Percentiles rank a stretch among this genome's conserved stretches.
Evolutionary conservation across 352 stramenopile species (phyloP).

Genomic region (Nothophytophthora sp.): DNA sequence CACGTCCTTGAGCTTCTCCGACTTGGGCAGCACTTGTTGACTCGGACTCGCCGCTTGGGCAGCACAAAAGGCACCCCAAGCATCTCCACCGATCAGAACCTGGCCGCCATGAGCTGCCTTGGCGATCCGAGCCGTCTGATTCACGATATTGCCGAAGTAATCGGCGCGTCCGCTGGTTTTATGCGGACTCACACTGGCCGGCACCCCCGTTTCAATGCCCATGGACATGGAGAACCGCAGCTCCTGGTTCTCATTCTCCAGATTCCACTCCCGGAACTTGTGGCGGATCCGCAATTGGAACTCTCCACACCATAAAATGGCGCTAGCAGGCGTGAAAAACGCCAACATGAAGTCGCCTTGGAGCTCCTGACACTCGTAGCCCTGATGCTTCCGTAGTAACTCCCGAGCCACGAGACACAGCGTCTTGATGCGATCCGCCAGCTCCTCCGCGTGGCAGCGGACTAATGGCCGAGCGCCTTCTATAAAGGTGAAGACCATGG

Average conservation of each 20-base stretch:
- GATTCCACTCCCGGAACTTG: constrained; percentile 80
- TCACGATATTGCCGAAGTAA: constrained; percentile 91
- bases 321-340: constrained; percentile 82
- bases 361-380: constrained; percentile 89
- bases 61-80: constrained; percentile 68
- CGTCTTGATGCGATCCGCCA: constrained; percentile 84
- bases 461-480: constrained; percentile 83
- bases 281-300: constrained; percentile 80
- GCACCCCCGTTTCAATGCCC: constrained; percentile 82
- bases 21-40: constrained; percentile 41
- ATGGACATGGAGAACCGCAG: constrained; percentile 89
- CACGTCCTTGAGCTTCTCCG: constrained; percentile 47
- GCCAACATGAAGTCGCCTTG: constrained; percentile 90
- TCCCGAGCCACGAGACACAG: constrained; percentile 79
- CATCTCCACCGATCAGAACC: constrained; percentile 80
- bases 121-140: constrained; percentile 86
- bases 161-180: constrained; percentile 88
- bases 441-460: constrained; percentile 78
- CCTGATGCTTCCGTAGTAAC: constrained; percentile 78
- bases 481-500: constrained; percentile 91
- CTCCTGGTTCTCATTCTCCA: constrained; percentile 73
- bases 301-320: constrained; percentile 86
- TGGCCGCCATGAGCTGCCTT: constrained; percentile 82
- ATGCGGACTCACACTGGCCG: constrained; percentile 84
- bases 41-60: constrained; percentile 30